Base-by-base conservation (phyloP, 805 yeast genomes). In the Hanseniaspora valbyensis region DNA sequence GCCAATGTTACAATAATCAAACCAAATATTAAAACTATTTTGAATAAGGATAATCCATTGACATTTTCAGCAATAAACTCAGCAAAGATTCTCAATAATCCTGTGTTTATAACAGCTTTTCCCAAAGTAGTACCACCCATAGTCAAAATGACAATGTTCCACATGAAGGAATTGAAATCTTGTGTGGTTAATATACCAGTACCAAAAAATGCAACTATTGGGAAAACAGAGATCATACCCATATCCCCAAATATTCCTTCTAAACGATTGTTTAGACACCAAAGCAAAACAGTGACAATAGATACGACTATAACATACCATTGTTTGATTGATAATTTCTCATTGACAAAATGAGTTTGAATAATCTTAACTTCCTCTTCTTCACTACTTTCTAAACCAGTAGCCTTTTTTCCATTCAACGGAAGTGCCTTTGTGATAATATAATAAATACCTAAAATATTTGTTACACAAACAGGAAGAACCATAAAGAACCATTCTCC, bases 121-220 rank as follows among this genome's bases (percentile, higher is more conserved):
- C 98, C 98, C 46, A 90, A 70, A 0, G 96, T 95, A 48, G 90
- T 77, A 54, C 98, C 98, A 29, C 98, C 98, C 98, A 90, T 92
- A 3, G 97, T 96, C 55, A 90, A 72, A 41, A 90, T 78, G 9
- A 92, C 92, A 58, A 90, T 92, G 4, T 95, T 88, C 98, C 98
- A 90, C 56, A 95, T 80, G 63, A 90, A 90, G 63, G 87, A 90
- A 66, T 92, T 90, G 66, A 90, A 88, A 62, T 90, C 98, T 52
- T 89, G 95, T 1, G 88, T 81, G 8, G 83, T 78, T 53, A 90
- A 69, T 18, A 89, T 66, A 0, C 96, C 96, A 0, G 95, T 78
- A 4, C 96, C 97, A 61, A 90, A 90, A 60, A 90, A 81, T n/a
- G 87, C 66, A n/a, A 88, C 74, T 59, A 90, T 75, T 10, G 98